Conservation (phyloP, 2,329 filamentous ascomycete genomes). For the Ascochyta lentis region DNA sequence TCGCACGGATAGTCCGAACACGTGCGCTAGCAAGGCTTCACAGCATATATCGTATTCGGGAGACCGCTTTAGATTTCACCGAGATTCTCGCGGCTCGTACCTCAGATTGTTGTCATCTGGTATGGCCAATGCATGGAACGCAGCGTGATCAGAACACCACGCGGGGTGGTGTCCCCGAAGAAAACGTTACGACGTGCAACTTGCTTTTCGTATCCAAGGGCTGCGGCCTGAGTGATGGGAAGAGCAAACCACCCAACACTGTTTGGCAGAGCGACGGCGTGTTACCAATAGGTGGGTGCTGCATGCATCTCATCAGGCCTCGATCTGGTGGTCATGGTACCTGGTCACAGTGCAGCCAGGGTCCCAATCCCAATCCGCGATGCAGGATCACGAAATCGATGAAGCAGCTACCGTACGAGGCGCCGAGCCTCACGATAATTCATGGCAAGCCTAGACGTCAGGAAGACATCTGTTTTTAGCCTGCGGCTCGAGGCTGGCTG, state of each 20-base stretch:
- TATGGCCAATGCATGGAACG: slow-evolving; percentile 9
- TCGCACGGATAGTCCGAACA: background rate
- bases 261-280: background rate
- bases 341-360: slow-evolving; percentile 8
- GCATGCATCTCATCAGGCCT: slow-evolving; percentile 16
- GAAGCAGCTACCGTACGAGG: slow-evolving; percentile 21
- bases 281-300: slow-evolving; percentile 11
- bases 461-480: slow-evolving; percentile 25
- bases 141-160: slow-evolving; percentile 17
- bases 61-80: slow-evolving; percentile 12
- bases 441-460: slow-evolving; percentile 20
- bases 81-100: slow-evolving; percentile 6
- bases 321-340: slow-evolving; percentile 10
- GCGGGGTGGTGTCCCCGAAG: slow-evolving; percentile 11
- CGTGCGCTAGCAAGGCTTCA: slow-evolving; percentile 18
- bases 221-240: background rate
- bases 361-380: background rate
- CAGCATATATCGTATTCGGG: slow-evolving; percentile 16
- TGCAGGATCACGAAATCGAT: slow-evolving; percentile 12
- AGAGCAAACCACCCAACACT: too few species aligned
- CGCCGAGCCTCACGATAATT: slow-evolving; percentile 23
- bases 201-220: slow-evolving; percentile 9
- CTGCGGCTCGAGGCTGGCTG: slow-evolving; percentile 21
- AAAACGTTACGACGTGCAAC: slow-evolving; percentile 11
- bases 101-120: slow-evolving; percentile 19